Evolutionary conservation across 345 rosid species (phyloP).

Genomic region (Salix purpurea): DNA sequence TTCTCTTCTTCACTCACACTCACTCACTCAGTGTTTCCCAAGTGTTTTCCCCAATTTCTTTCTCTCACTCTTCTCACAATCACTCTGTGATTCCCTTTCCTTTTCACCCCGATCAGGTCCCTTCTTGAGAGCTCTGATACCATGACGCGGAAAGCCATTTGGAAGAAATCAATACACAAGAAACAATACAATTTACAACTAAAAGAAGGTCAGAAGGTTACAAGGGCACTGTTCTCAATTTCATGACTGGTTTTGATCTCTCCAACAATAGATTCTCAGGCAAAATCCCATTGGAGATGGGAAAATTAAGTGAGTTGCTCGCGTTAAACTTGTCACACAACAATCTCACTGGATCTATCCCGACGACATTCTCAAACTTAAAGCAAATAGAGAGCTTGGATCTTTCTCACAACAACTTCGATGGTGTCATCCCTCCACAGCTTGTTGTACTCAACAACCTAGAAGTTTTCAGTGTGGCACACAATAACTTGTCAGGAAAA

Average conservation of each 20-base stretch:
- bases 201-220: not conserved
- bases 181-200: not conserved
- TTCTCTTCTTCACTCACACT: too few species aligned
- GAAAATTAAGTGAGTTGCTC: not conserved
- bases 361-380: constrained; percentile 21
- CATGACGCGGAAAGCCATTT: too few species aligned
- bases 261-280: not conserved
- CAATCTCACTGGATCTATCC: constrained; percentile 14
- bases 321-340: constrained; percentile 39
- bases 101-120: too few species aligned
- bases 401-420: constrained; percentile 27
- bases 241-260: not conserved
- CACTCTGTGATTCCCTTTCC: too few species aligned
- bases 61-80: too few species aligned
- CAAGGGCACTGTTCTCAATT: not conserved
- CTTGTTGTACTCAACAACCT: constrained; percentile 9
- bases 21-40: too few species aligned
- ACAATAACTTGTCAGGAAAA: constrained; percentile 34
- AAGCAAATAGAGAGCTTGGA: constrained; percentile 32
- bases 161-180: not conserved
- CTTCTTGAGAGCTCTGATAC: too few species aligned
- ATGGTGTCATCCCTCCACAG: constrained; percentile 15
- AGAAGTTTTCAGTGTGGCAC: constrained; percentile 16
- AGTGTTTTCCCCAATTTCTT: too few species aligned
- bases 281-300: not conserved